Base-by-base conservation (phyloP, 2,329 filamentous ascomycete species). In the Neonectria punicea region DNA sequence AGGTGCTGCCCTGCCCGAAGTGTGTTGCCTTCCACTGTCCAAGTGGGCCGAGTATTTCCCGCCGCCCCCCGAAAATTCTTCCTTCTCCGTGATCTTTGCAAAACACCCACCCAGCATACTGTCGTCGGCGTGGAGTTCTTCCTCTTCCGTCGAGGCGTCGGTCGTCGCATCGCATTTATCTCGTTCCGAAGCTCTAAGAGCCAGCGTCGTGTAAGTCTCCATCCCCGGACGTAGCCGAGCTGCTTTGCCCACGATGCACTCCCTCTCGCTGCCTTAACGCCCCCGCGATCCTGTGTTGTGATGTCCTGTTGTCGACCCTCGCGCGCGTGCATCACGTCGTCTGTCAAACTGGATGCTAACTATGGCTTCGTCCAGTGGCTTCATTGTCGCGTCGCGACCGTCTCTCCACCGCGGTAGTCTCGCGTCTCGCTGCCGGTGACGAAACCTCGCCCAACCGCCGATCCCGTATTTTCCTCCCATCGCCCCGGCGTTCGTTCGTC, bases 121-220 rank as follows among this genome's bases (percentile, higher is more conserved):
- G 70, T 74, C 71, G 62, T 74, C 72, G 72, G 72, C 67, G 74
- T 76, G 77, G 80, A 81, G 80, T 83, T 83, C 80, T 83, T 83
- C 81, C 81, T 82, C 76, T 80, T 83, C 81, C 81, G 81, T 80
- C 77, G 74, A 77, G 71, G 71, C 70, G 71, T 73, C 57, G 64
- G 64, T 73, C 70, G 79, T 75, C 75, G 78, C 78, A 75, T 80
- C 79, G 78, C 79, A 81, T 80, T 81, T 80, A 81, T 79, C 78
- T 78, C 79, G 78, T 70, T 80, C 79, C 79, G 78, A 73, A 68
- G 79, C 78, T 78, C 77, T 70, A 71, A 73, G 73, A 72, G 70
- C 71, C 66, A 60, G 66, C 69, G 74, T 72, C 67, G 67, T 78
- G 77, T 80, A 78, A 80, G 78, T 81, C 71, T 62, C 47, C 55